phyloP scores from a whole-genome alignment of 306 rosid species.

The Ochetophila trinervis region DNA sequence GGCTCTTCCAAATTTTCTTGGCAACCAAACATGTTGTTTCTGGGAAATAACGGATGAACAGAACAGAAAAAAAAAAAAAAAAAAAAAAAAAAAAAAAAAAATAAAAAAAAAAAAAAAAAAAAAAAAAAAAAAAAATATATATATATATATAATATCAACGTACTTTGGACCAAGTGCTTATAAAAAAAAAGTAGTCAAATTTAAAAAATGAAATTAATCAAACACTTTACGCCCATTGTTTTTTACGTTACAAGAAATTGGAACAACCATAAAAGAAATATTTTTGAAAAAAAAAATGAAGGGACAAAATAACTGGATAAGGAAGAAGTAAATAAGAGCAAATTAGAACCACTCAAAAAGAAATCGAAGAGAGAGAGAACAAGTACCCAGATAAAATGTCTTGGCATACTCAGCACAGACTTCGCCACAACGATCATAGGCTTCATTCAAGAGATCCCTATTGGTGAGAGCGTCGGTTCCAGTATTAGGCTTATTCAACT shows the following conservation, averaged over 20 bases:
- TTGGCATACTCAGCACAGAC: constrained; percentile 98
- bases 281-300: not conserved
- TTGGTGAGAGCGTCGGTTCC: constrained; percentile 38
- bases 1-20: not conserved
- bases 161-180: constrained; percentile 4
- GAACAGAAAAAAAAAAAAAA: not conserved
- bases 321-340: not conserved
- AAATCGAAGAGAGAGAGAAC: not conserved
- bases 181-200: too few relatives aligned
- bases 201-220: not conserved
- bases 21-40: constrained; percentile 1
- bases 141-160: not conserved
- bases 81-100: not conserved
- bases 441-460: constrained; percentile 60
- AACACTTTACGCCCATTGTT: not conserved
- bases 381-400: constrained; percentile 79
- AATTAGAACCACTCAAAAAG: constrained; percentile 4
- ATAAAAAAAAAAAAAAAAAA: not conserved
- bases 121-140: not conserved
- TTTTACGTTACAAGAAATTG: too few relatives aligned
- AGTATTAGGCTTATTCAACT: constrained; percentile 27
- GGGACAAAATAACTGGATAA: constrained; percentile 16
- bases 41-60: not conserved
- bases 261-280: too few relatives aligned
- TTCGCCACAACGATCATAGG: constrained; percentile 84